A percentile compares a stretch with the other conserved stretches of the same genome.
Conservation (phyloP, 1,284 basidiomycete species). For the Tremellales sp. region DNA sequence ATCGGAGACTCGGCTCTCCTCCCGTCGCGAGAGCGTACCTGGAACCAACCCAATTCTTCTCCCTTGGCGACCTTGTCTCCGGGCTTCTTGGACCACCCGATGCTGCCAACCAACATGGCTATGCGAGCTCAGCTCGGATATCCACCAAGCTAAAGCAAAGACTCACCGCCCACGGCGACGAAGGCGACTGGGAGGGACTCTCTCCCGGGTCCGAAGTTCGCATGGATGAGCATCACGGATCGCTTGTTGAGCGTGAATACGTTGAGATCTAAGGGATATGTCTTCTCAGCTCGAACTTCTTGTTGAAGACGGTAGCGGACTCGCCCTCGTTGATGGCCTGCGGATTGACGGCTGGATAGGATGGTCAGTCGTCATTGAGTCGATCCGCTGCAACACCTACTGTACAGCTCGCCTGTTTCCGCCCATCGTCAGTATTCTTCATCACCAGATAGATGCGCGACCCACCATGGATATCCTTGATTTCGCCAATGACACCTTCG, state of each 20-base stretch:
- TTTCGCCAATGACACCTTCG: slow-evolving; percentile 57
- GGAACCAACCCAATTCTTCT: slow-evolving; percentile 54
- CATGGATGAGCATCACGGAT: slow-evolving; percentile 43
- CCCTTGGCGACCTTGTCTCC: slow-evolving; percentile 49
- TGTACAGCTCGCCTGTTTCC: slow-evolving; percentile 36
- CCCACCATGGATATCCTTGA: slow-evolving; percentile 51
- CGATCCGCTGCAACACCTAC: slow-evolving; percentile 17
- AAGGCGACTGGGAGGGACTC: slow-evolving; percentile 39
- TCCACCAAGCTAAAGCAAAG: slow-evolving; percentile 5
- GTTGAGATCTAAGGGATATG: slow-evolving; percentile 30
- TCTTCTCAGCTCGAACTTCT: slow-evolving; percentile 5
- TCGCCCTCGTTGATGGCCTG: slow-evolving; percentile 68
- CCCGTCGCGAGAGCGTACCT: slow-evolving; percentile 14
- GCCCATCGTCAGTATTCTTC: slow-evolving; percentile 7
- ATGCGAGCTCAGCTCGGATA: slow-evolving; percentile 23
- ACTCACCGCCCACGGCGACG: slow-evolving; percentile 45
- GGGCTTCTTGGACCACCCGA: slow-evolving; percentile 48
- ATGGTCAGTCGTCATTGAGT: not conserved
- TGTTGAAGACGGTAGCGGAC: slow-evolving; percentile 1
- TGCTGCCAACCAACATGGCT: slow-evolving; percentile 56
- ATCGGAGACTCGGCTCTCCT: not conserved
- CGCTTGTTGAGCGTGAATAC: slow-evolving; percentile 41
- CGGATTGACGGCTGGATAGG: slow-evolving; percentile 52
- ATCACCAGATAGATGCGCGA: slow-evolving; percentile 22
- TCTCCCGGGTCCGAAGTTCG: slow-evolving; percentile 40